Evolutionary conservation across 2,329 filamentous ascomycete species (phyloP).

Genomic region (Aspergillus sp.): DNA sequence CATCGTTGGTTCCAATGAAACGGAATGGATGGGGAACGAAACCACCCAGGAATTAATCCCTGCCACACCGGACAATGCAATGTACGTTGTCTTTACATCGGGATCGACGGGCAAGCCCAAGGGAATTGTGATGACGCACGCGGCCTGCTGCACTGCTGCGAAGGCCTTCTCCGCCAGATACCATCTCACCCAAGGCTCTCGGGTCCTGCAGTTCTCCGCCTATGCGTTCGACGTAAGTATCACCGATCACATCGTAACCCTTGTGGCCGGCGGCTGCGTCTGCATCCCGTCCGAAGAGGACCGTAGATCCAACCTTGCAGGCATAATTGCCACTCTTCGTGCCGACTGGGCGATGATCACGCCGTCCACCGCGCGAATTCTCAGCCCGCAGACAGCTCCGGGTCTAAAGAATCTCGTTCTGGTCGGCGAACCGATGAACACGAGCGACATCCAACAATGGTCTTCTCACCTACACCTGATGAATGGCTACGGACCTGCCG

Average conservation of each 20-base stretch:
- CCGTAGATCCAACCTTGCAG: neutral
- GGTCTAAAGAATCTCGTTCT: neutral
- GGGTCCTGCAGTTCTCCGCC: neutral
- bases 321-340: no score
- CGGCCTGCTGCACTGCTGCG: neutral
- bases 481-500: neutral
- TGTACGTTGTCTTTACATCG: neutral
- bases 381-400: neutral
- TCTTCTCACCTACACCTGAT: no score
- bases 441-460: no score
- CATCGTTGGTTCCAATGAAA: no score
- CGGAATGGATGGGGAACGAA: no score
- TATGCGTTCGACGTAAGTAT: neutral
- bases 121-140: neutral
- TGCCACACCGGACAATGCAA: no score
- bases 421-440: neutral
- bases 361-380: no score
- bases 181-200: neutral
- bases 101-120: conserved; percentile 1
- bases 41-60: no score
- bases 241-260: neutral
- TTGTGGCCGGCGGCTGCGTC: conserved; percentile 1
- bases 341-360: no score
- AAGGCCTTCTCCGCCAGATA: neutral
- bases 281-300: neutral